phyloP scores from a whole-genome alignment of 345 rosid species.

The Melaleuca alternifolia region DNA sequence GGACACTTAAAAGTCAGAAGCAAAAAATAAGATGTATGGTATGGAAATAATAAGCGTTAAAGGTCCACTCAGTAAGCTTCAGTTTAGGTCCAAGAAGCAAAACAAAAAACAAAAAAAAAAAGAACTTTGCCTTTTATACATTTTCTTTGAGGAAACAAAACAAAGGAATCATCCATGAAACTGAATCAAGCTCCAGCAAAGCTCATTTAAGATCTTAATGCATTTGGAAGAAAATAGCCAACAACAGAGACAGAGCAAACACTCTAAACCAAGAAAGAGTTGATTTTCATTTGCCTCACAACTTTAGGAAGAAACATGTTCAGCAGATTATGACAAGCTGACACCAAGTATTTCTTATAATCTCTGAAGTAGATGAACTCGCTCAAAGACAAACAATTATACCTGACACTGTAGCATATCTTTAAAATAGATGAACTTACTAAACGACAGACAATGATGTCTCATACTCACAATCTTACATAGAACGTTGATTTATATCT shows the following conservation, averaged over 20 bases:
- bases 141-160: not conserved
- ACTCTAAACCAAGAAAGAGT: not conserved
- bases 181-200: not conserved
- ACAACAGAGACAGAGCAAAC: not conserved
- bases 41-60: not conserved
- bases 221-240: not conserved
- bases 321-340: not conserved
- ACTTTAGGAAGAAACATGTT: not conserved
- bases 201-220: not conserved
- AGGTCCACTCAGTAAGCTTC: not conserved
- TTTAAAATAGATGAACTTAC: not conserved
- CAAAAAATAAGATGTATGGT: not conserved
- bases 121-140: not conserved
- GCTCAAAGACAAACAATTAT: not conserved
- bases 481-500: not conserved
- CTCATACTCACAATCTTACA: not conserved
- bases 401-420: not conserved
- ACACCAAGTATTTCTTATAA: not conserved
- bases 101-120: not conserved
- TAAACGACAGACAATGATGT: not conserved
- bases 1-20: not conserved
- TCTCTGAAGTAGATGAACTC: not conserved
- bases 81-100: not conserved
- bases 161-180: not conserved
- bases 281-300: not conserved